These are phyloP conservation scores for Hanseniaspora uvarum DNA, from an alignment of 1,139 yeast genomes.

Conservation along the genomic window DNA sequence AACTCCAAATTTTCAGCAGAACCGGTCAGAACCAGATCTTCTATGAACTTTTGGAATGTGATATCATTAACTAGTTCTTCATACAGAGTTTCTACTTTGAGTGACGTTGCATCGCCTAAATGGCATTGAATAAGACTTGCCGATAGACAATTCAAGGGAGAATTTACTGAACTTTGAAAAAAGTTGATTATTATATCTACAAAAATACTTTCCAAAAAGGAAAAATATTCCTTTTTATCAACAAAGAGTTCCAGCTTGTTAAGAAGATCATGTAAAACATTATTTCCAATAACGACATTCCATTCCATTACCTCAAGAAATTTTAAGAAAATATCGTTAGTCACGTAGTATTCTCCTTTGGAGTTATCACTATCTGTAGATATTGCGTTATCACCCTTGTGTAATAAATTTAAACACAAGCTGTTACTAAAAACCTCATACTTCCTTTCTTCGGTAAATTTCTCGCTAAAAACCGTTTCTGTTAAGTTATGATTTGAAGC, in stretches of 20 bases:
- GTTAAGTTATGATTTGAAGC: not conserved
- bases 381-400: not conserved
- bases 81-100: not conserved
- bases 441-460: slow-evolving; percentile 6
- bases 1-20: not conserved
- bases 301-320: slow-evolving; percentile 6
- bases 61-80: not conserved
- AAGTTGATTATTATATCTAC: slow-evolving; percentile 2
- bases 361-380: not conserved
- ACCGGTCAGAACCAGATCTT: not conserved
- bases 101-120: not conserved
- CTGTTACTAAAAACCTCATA: slow-evolving; percentile 4
- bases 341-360: not conserved
- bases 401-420: not conserved
- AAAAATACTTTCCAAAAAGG: slow-evolving; percentile 2
- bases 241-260: not conserved
- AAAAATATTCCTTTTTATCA: not conserved
- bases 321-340: not conserved
- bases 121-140: not conserved
- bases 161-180: not conserved
- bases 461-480: not conserved
- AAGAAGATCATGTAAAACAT: not conserved
- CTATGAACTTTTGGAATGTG: not conserved
- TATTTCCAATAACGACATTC: not conserved
- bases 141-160: not conserved